Evolutionary conservation across 148 eudicot species (phyloP).

Genomic region (Heliosperma pusillum): DNA sequence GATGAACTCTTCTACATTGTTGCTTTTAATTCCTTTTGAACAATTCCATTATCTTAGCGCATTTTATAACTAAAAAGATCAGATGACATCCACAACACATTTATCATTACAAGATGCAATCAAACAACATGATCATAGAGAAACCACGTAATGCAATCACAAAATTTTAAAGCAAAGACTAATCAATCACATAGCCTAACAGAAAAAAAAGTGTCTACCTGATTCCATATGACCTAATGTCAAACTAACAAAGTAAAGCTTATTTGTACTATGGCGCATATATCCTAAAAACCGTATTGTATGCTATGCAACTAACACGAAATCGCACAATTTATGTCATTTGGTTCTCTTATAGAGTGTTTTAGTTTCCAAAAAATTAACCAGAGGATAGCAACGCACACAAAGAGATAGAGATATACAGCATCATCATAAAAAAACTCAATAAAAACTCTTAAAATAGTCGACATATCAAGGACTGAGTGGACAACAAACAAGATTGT

Average conservation of each 20-base stretch:
- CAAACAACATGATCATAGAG: neutral
- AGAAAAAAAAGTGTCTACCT: neutral
- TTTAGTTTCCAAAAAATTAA: neutral
- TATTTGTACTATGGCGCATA: neutral
- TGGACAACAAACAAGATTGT: slow-evolving; percentile 7
- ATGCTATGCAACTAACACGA: neutral
- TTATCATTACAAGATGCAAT: neutral
- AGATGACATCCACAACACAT: neutral
- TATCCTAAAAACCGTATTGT: neutral
- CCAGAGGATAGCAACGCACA: neutral
- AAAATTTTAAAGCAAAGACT: neutral
- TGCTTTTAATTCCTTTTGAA: neutral
- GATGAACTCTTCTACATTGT: neutral
- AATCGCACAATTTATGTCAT: neutral
- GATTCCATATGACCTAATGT: neutral
- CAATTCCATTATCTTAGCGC: neutral
- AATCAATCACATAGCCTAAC: neutral
- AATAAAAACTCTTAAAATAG: neutral
- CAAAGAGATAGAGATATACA: too few species aligned
- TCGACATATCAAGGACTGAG: neutral
- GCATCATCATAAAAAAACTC: neutral
- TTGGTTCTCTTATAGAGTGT: neutral
- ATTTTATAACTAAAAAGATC: neutral
- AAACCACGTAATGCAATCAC: neutral
- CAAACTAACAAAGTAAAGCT: neutral